Base-by-base conservation (phyloP, 768 basidiomycete genomes). In the Suillus lakei region DNA sequence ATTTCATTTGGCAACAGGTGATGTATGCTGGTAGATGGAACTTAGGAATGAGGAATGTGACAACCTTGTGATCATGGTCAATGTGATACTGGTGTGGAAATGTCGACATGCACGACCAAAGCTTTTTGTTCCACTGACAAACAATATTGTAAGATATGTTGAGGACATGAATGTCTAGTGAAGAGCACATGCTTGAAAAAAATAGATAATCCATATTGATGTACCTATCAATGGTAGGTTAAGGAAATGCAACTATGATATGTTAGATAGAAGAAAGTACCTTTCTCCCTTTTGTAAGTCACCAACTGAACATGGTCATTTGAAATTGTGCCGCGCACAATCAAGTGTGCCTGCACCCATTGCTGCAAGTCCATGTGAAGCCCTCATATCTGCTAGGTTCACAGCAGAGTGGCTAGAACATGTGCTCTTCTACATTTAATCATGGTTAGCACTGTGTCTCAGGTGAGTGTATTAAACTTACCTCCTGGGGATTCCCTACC, bases 11-110 rank as follows among this genome's bases (percentile, higher is more conserved):
- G 61, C 78, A 80, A 7, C 53, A 15, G 1, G 66, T 16, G 1
- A 68, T 71, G 63, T 82, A 81, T 0, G 66, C 76, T n/a, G 71
- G 67, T 34, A 80, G 67, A 41, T 83, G 82, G 65, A 78, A 79
- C 39, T 75, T 74, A 0, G 80, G 81, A 15, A 83, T 68, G 18
- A 73, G 58, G 38, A 64, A 74, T 13, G 26, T n/a, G 67, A 62
- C 26, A 13, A 34, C n/a, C 36, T 38, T 16, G 41, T 63, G 18
- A 21, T 36, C 41, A 15, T 38, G 15, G 26, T 66, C n/a, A 5
- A 63, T n/a, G 4, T 46, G 59, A 5, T 53, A 56, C 15, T 63
- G 6, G 34, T 59, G 21, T 23, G 30, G 65, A 26, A 61, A 51
- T 56, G 38, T 50, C 28, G 30, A 61, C 68, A 66, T 50, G 16